phyloP scores from a whole-genome alignment of 2,329 filamentous ascomycete genomes.

The Colletotrichum filicis region DNA sequence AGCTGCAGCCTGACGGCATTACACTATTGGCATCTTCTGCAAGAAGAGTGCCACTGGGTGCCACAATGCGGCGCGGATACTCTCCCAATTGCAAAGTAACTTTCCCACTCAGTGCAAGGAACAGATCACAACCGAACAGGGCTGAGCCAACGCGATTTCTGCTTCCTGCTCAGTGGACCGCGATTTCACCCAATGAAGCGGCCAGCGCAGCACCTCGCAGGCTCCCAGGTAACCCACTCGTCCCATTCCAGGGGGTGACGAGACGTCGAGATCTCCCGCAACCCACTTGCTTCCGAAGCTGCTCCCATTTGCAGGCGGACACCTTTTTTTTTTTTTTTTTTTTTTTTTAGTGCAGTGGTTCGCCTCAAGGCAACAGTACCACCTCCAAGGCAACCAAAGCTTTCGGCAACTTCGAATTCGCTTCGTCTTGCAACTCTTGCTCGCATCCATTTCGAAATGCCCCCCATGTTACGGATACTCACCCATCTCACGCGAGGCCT shows the following conservation, averaged over 20 bases:
- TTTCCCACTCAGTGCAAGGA: background rate
- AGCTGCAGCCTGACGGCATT: background rate
- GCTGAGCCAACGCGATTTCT: constrained; percentile 34
- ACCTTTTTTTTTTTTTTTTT: too few species aligned
- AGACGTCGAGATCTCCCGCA: background rate
- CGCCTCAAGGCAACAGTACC: background rate
- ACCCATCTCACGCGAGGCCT: background rate
- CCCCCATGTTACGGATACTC: background rate
- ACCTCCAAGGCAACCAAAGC: background rate
- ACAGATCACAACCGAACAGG: constrained; percentile 25
- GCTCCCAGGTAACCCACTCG: constrained; percentile 5
- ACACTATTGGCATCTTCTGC: background rate
- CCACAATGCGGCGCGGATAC: background rate
- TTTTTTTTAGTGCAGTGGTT: background rate
- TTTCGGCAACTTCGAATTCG: background rate
- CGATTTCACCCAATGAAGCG: constrained; percentile 11
- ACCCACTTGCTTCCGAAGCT: background rate
- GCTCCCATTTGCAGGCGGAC: background rate
- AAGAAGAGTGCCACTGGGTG: background rate
- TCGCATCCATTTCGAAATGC: background rate
- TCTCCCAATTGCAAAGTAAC: background rate
- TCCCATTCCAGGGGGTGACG: constrained; percentile 15
- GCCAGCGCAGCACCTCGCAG: constrained; percentile 1
- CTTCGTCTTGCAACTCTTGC: background rate
- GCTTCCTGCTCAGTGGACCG: constrained; percentile 2